These are phyloP conservation scores for Quercus cerris DNA, from an alignment of 306 rosid genomes.

Conservation along the genomic window DNA sequence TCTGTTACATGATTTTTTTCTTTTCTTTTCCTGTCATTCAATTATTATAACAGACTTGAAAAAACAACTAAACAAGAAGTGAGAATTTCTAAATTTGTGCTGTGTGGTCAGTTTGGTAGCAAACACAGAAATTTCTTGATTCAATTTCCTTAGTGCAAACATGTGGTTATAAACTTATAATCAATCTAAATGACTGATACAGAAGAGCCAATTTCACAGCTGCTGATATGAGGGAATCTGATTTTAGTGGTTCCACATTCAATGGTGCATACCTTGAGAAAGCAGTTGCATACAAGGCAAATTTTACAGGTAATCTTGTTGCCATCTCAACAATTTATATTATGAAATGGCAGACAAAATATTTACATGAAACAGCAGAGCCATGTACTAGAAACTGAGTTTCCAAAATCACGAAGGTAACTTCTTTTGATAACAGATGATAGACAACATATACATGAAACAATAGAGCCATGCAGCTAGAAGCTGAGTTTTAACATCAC, in stretches of 20 bases:
- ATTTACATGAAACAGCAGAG: no score
- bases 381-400: no score
- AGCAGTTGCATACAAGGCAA: conserved; percentile 95
- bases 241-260: conserved; percentile 93
- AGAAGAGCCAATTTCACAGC: conserved; percentile 98
- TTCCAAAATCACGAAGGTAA: background rate
- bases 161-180: conserved; percentile 32
- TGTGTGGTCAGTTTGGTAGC: background rate
- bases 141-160: background rate
- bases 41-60: no score
- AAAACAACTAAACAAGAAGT: background rate
- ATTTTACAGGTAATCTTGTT: conserved; percentile 64
- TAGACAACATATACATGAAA: no score
- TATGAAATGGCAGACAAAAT: background rate
- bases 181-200: conserved; percentile 40
- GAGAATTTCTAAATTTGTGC: background rate
- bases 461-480: no score
- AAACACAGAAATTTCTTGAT: background rate
- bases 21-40: no score
- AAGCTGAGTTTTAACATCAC: background rate
- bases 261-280: conserved; percentile 94
- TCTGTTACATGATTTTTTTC: no score
- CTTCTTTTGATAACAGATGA: background rate
- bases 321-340: background rate
- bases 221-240: conserved; percentile 97